A percentile compares a stretch with the other conserved stretches of the same genome.
phyloP scores from a whole-genome alignment of 331 rosid genomes.

The Quercus lobata region DNA sequence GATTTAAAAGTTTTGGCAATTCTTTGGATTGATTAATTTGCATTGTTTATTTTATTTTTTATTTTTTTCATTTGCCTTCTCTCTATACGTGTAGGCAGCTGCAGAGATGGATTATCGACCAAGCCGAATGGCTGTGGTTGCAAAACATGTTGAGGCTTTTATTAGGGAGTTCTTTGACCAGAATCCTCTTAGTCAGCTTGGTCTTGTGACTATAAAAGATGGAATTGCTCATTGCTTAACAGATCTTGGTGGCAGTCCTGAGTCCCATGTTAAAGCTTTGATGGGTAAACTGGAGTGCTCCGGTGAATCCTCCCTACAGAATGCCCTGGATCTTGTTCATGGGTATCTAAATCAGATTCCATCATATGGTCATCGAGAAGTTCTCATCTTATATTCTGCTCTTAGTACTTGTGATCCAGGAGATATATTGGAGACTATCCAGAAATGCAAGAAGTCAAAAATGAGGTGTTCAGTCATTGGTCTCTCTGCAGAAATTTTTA shows the following conservation, averaged over 20 bases:
- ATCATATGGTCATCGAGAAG: constrained; percentile 89
- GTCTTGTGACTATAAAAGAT: constrained; percentile 77
- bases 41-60: neutral
- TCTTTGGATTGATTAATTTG: neutral
- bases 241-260: constrained; percentile 95
- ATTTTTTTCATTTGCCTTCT: constrained; percentile 19
- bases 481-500: constrained; percentile 87
- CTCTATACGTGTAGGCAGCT: constrained; percentile 71
- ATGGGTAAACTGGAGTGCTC: constrained; percentile 95
- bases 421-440: constrained; percentile 92
- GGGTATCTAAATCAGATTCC: constrained; percentile 81
- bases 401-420: constrained; percentile 97
- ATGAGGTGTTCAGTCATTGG: constrained; percentile 95
- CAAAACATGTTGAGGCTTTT: constrained; percentile 76
- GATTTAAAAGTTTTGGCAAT: neutral
- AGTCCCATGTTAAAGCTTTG: constrained; percentile 81
- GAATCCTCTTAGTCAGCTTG: constrained; percentile 94
- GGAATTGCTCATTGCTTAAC: constrained; percentile 77
- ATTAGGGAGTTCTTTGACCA: constrained; percentile 88
- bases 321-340: constrained; percentile 84
- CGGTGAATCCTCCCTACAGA: constrained; percentile 90
- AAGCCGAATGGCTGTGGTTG: constrained; percentile 82
- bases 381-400: constrained; percentile 75
- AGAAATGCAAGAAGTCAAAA: constrained; percentile 78
- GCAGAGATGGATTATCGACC: constrained; percentile 84